phyloP scores from a whole-genome alignment of 2,329 filamentous ascomycete genomes.

The Hyphodiscus sp. region DNA sequence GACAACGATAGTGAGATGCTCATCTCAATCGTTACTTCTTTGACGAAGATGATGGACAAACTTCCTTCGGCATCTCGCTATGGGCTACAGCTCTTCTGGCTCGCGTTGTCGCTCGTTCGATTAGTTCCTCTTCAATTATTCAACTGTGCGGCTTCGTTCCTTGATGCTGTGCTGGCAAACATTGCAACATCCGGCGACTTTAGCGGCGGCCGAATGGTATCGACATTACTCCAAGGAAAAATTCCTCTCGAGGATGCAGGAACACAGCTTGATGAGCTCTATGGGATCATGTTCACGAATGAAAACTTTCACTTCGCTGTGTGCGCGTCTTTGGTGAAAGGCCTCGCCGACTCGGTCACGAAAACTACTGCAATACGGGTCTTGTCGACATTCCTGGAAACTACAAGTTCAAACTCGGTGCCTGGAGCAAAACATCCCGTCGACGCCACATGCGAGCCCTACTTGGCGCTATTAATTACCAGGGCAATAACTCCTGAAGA shows the following conservation, averaged over 20 bases:
- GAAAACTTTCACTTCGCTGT: conserved; percentile 64
- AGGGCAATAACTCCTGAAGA: conserved; percentile 52
- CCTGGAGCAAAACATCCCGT: conserved; percentile 22
- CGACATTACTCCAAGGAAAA: conserved; percentile 54
- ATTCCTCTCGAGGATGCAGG: conserved; percentile 55
- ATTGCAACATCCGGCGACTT: conserved; percentile 56
- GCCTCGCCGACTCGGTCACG: conserved; percentile 56
- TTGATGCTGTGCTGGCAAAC: conserved; percentile 59
- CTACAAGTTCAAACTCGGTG: conserved; percentile 33
- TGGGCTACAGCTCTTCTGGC: conserved; percentile 63
- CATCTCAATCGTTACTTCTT: conserved; percentile 57
- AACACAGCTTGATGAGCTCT: conserved; percentile 54
- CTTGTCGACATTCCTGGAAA: conserved; percentile 54
- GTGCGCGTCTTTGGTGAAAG: conserved; percentile 57
- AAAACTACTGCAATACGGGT: conserved; percentile 53
- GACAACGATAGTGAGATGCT: conserved; percentile 62
- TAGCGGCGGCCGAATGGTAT: conserved; percentile 51
- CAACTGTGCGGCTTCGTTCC: conserved; percentile 58
- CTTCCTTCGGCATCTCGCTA: conserved; percentile 61
- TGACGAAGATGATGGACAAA: conserved; percentile 68
- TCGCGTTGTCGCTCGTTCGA: conserved; percentile 59
- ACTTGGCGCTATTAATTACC: conserved; percentile 53
- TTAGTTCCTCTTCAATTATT: conserved; percentile 57
- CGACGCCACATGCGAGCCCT: conserved; percentile 38
- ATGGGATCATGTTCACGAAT: conserved; percentile 56